Evolutionary conservation across 225 moss, liverwort and hornwort species (phyloP).

Genomic region (Climacium dendroides): DNA sequence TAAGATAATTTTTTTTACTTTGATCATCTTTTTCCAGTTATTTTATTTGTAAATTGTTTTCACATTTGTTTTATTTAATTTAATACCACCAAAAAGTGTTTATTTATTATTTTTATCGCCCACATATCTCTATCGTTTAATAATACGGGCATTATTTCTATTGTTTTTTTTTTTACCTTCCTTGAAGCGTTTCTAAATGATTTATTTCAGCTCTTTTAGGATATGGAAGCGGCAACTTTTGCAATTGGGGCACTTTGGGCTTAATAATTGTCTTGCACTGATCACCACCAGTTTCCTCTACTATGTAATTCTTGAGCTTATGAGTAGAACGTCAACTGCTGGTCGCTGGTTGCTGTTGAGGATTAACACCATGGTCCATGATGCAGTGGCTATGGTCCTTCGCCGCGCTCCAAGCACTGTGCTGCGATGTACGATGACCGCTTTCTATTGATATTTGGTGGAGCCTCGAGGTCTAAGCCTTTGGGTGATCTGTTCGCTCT

Average conservation of each 20-base stretch:
- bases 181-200: neutral
- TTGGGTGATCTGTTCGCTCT: slow-evolving; percentile 59
- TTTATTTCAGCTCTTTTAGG: neutral
- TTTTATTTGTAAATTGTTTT: too few relatives aligned
- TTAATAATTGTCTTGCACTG: neutral
- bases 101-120: neutral
- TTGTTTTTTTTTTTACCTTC: neutral
- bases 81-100: too few relatives aligned
- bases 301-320: neutral
- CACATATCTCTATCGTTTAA: neutral
- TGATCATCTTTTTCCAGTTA: neutral
- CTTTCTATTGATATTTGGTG: slow-evolving; percentile 72
- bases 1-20: neutral
- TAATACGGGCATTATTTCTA: neutral
- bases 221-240: neutral
- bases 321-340: neutral
- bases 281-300: neutral
- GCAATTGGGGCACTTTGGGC: neutral
- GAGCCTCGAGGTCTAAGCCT: slow-evolving; percentile 61
- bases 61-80: too few relatives aligned
- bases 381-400: slow-evolving; percentile 63
- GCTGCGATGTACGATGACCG: slow-evolving; percentile 87
- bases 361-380: neutral
- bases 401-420: slow-evolving; percentile 61
- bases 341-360: neutral